These are phyloP conservation scores for Paramecium pentaurelia DNA, from an alignment of 73 alveolate genomes.

Conservation along the genomic window DNA sequence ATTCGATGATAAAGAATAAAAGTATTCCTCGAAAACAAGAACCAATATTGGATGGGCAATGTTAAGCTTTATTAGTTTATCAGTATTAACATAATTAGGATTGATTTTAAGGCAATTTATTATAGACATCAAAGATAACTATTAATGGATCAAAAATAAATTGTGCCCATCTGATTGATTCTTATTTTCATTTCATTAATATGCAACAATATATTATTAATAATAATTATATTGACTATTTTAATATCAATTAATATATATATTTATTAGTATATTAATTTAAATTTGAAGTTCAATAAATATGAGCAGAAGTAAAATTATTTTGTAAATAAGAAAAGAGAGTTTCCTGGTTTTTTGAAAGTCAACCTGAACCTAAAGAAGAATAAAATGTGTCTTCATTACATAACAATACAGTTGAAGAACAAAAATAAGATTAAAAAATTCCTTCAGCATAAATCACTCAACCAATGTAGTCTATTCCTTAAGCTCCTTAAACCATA, in stretches of 20 bases:
- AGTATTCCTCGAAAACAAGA: neutral
- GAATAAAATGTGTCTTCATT: neutral
- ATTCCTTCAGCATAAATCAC: neutral
- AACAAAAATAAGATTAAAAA: neutral
- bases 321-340: neutral
- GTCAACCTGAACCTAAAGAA: neutral
- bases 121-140: neutral
- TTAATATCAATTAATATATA: neutral
- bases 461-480: neutral
- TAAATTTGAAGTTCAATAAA: neutral
- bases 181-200: neutral
- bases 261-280: neutral
- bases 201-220: neutral
- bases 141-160: neutral
- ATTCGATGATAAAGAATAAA: conserved; percentile 23
- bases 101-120: neutral
- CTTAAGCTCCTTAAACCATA: neutral
- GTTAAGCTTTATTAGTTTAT: neutral
- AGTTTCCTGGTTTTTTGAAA: neutral
- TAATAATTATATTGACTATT: neutral
- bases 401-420: neutral
- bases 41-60: conserved; percentile 12
- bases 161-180: neutral
- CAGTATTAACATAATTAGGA: neutral
- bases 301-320: neutral